phyloP scores from a whole-genome alignment of 2,329 filamentous ascomycete species.

The Erysiphe pulchra region DNA sequence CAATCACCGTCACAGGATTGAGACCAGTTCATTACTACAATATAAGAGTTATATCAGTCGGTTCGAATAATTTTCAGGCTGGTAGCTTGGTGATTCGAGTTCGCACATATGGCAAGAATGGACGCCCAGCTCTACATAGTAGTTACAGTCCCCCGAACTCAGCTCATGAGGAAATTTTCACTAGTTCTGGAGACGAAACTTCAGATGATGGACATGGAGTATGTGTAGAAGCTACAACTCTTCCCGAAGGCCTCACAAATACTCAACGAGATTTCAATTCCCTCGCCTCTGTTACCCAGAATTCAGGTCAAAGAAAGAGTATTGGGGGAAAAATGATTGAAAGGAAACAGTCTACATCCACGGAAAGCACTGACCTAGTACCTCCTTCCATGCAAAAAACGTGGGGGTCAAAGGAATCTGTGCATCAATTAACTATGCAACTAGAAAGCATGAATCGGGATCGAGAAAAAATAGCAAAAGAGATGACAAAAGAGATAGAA shows the following conservation, averaged over 20 bases:
- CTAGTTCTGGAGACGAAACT: slow-evolving; percentile 23
- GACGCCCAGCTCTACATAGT: slow-evolving; percentile 31
- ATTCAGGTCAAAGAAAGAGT: slow-evolving; percentile 29
- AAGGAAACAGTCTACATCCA: slow-evolving; percentile 50
- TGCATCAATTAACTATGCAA: slow-evolving; percentile 56
- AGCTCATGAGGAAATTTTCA: slow-evolving; percentile 23
- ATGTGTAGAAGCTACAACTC: slow-evolving; percentile 32
- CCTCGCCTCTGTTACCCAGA: slow-evolving; percentile 20
- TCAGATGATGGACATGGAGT: slow-evolving; percentile 20
- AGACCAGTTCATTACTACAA: slow-evolving; percentile 79
- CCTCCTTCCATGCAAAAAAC: not conserved
- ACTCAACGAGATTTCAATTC: slow-evolving; percentile 41
- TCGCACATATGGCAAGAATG: slow-evolving; percentile 44
- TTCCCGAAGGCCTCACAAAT: slow-evolving; percentile 31
- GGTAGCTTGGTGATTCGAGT: slow-evolving; percentile 68
- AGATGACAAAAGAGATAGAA: slow-evolving; percentile 45
- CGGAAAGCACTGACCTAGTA: slow-evolving; percentile 14
- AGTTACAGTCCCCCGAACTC: slow-evolving; percentile 30
- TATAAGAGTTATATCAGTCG: slow-evolving; percentile 75
- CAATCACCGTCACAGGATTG: slow-evolving; percentile 75
- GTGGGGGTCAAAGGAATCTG: slow-evolving; percentile 27
- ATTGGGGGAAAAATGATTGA: slow-evolving; percentile 26
- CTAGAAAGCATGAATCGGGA: slow-evolving; percentile 63
- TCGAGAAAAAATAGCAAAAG: slow-evolving; percentile 49
- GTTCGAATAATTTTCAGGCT: slow-evolving; percentile 75